Base-by-base conservation (phyloP, 768 basidiomycete genomes). In the Clitopilus hobsonii region DNA sequence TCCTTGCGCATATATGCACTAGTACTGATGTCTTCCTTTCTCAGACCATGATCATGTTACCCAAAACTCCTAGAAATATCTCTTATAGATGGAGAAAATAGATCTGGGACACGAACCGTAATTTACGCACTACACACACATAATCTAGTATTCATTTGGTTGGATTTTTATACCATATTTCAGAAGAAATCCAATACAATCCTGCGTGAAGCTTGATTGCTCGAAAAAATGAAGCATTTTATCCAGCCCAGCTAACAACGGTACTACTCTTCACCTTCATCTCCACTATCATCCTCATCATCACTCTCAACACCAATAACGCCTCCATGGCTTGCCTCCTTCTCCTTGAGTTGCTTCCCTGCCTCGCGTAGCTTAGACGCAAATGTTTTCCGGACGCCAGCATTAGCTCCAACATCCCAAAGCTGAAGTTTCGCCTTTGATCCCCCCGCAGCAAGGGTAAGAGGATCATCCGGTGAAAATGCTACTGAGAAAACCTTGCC, bases 31-130 rank as follows among this genome's bases (percentile, higher is more conserved):
- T 49, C 38, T 56, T 16, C 6, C 8, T 10, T 22, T 22, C 47
- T 10, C 63, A 96, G 92, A 95, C 94, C 18, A 90, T 98, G 91
- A 94, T 98, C 63, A 89, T 91, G 48, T 85, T 92, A 74, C 94
- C 95, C 47, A 84, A 87, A 65, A 71, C 77, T 59, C 87, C 88
- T 7, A 78, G 84, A 60, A 73, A 72, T 50, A 78, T 91, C 56
- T 72, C 76, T 38, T 91, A 86, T 67, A 82, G 88, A 60, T 79
- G 88, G 63, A 80, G 89, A 61, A 74, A 77, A 18, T 77, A 45
- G 41, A 18, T 4, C 22, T 18, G 41, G 41, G 41, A 45, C 41
- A 45, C 41, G 41, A 23, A 45, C 41, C n/a, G 11, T 45, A 45
- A 16, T 45, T 20, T 45, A 45, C n/a, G n/a, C n/a, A n/a, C n/a